Evolutionary conservation across 148 eudicot species (phyloP).

Genomic region (Camellia japonica): DNA sequence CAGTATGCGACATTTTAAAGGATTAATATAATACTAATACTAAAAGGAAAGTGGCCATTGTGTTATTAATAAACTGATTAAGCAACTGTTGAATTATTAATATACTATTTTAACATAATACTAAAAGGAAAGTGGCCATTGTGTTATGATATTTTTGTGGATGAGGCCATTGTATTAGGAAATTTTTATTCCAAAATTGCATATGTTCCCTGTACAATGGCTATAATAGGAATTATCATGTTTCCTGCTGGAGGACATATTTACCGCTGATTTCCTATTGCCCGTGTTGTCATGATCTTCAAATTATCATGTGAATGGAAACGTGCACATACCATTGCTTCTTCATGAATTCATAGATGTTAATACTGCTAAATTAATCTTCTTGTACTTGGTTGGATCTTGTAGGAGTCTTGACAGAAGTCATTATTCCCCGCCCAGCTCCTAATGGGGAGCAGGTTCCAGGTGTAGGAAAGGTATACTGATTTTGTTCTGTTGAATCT

Average conservation of each 20-base stretch:
- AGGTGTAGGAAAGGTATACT: constrained; percentile 90
- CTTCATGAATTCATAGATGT: not conserved
- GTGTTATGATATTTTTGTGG: not conserved
- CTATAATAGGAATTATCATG: not conserved
- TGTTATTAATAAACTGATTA: not conserved
- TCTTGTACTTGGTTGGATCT: not conserved
- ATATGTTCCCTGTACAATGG: no score
- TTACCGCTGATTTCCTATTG: not conserved
- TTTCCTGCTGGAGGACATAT: not conserved
- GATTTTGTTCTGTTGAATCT: not conserved
- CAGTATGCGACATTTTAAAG: no score
- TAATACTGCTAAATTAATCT: not conserved
- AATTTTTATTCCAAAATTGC: no score
- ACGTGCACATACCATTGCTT: no score
- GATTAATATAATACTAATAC: no score
- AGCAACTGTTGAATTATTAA: not conserved
- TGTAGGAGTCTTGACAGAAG: constrained; percentile 60
- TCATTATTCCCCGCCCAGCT: constrained; percentile 77
- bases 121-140: not conserved
- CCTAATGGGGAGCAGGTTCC: constrained; percentile 46
- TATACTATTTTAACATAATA: no score
- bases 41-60: no score
- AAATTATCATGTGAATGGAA: no score
- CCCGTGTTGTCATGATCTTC: no score
- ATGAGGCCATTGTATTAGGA: no score